A percentile compares a stretch with the other conserved stretches of the same genome.
Evolutionary conservation across 169 alveolate genomes (phyloP).

Genomic region (Cryptosporidium ryanae): DNA sequence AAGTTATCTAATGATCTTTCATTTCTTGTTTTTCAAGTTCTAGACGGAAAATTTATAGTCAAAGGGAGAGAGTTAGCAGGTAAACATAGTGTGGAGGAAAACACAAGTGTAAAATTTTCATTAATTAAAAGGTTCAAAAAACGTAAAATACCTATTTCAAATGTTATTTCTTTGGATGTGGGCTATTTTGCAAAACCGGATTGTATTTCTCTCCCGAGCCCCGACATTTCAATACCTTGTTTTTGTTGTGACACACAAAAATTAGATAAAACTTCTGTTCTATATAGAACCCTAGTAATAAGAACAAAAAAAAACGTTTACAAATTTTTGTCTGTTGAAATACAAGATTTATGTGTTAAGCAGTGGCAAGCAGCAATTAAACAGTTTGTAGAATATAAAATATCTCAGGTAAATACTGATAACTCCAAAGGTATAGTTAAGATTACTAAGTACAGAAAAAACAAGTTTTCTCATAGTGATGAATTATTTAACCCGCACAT

Average conservation of each 20-base stretch:
- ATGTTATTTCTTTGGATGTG: slow-evolving; percentile 17
- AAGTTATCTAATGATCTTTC: slow-evolving; percentile 19
- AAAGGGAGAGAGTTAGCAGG: too few relatives aligned
- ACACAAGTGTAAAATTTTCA: background rate
- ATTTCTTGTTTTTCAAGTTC: slow-evolving; percentile 3
- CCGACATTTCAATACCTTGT: background rate
- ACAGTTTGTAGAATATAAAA: slow-evolving; percentile 45
- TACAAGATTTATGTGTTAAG: slow-evolving; percentile 35
- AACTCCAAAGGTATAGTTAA: background rate
- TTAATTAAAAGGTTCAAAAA: slow-evolving; percentile 8
- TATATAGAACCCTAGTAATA: slow-evolving; percentile 34
- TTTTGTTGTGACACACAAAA: slow-evolving; percentile 32
- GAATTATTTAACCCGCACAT: background rate
- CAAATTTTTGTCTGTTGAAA: slow-evolving; percentile 25
- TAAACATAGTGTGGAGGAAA: background rate
- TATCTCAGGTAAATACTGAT: slow-evolving; percentile 1
- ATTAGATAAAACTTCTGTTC: slow-evolving; percentile 31
- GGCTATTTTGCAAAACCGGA: slow-evolving; percentile 50
- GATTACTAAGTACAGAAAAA: slow-evolving; percentile 21
- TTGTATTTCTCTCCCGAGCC: slow-evolving; percentile 20
- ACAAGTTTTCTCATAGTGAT: background rate
- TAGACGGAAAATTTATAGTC: background rate
- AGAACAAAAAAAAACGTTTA: slow-evolving; percentile 30
- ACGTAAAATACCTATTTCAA: slow-evolving; percentile 28
- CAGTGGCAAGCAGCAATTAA: slow-evolving; percentile 57